Evolutionary conservation across 345 rosid species (phyloP).

Genomic region (Populus deltoides): DNA sequence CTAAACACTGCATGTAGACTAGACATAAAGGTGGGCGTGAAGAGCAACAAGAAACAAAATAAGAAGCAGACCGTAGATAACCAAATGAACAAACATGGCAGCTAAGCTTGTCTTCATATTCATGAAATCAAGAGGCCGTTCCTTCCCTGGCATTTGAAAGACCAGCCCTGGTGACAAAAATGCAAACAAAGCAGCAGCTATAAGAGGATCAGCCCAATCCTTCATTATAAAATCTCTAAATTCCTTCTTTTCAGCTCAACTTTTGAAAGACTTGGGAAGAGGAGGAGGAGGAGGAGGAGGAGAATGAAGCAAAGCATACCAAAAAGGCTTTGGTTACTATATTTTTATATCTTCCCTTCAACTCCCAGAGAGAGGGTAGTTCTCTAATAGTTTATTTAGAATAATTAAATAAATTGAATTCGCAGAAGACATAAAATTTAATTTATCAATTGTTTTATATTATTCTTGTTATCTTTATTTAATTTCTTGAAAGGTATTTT

Average conservation of each 20-base stretch:
- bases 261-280: no score
- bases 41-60: constrained; percentile 69
- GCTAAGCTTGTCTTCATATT: constrained; percentile 86
- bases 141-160: constrained; percentile 71
- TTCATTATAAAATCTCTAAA: constrained; percentile 36
- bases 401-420: no score
- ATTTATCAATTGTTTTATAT: no score
- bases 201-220: constrained; percentile 88
- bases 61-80: constrained; percentile 67
- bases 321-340: background rate
- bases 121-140: constrained; percentile 62
- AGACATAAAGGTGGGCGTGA: constrained; percentile 61
- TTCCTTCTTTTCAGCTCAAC: background rate
- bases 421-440: no score
- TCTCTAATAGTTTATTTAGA: no score
- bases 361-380: no score
- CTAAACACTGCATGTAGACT: background rate
- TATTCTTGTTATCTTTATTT: no score
- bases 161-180: constrained; percentile 73
- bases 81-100: constrained; percentile 64
- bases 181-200: constrained; percentile 84
- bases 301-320: background rate
- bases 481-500: no score
- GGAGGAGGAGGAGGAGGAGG: constrained; percentile 2
- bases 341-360: background rate